Evolutionary conservation across 108 stramenopile species (phyloP).

Genomic region (Conticribra weissflogii): DNA sequence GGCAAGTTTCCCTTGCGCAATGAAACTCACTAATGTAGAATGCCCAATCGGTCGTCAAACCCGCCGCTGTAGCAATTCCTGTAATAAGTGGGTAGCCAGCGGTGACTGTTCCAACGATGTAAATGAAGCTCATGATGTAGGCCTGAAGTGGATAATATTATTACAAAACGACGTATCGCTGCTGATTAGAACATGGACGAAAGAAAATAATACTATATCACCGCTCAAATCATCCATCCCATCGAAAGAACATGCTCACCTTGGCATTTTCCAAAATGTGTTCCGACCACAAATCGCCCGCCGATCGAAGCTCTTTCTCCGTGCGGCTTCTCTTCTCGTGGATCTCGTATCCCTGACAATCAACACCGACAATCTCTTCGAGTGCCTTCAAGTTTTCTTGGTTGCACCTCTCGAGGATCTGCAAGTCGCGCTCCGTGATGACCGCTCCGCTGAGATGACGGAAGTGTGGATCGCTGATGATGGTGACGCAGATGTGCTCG

Average conservation of each 20-base stretch:
- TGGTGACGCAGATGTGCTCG: conserved; percentile 47
- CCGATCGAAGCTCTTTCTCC: conserved; percentile 38
- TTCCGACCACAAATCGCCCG: conserved; percentile 53
- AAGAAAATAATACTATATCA: not conserved
- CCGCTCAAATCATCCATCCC: not conserved
- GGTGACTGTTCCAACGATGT: conserved; percentile 48
- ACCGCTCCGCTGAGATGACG: conserved; percentile 43
- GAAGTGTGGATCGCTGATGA: conserved; percentile 45
- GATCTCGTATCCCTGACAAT: conserved; percentile 31
- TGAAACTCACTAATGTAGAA: conserved; percentile 31
- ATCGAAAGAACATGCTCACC: too few species aligned
- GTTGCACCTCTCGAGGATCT: conserved; percentile 47
- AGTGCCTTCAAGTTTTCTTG: conserved; percentile 48
- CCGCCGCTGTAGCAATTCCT: conserved; percentile 37
- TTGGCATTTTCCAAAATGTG: conserved; percentile 46
- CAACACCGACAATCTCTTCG: conserved; percentile 53
- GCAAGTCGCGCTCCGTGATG: conserved; percentile 45
- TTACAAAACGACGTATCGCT: too few species aligned
- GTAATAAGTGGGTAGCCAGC: conserved; percentile 43
- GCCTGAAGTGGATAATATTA: too few species aligned
- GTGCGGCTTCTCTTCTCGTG: conserved; percentile 36
- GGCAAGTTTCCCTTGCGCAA: too few species aligned
- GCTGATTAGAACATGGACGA: not conserved
- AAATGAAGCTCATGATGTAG: conserved; percentile 54
- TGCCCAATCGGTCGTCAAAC: conserved; percentile 29